These are phyloP conservation scores for Trypanosoma lewisi DNA, from an alignment of 208 protist genomes.

Conservation along the genomic window DNA sequence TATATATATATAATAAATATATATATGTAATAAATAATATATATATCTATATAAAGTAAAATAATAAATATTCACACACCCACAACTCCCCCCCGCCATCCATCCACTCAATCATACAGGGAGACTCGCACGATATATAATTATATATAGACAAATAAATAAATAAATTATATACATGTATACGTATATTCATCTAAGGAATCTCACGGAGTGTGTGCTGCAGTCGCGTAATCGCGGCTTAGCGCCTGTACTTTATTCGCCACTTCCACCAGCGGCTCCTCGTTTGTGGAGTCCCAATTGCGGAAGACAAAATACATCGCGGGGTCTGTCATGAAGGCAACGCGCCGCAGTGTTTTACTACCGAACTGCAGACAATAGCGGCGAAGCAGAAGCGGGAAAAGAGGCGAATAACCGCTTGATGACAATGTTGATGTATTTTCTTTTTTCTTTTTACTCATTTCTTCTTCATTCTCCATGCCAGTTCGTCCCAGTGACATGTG, in stretches of 20 bases:
- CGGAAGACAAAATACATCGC: constrained; percentile 20
- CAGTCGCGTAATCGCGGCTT: constrained; percentile 1
- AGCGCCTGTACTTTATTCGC: constrained; percentile 9
- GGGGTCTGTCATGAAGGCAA: constrained; percentile 23
- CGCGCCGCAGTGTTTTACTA: background rate
- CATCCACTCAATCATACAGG: background rate
- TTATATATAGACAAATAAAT: constrained; percentile 2
- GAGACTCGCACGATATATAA: background rate
- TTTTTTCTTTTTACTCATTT: background rate
- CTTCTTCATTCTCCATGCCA: background rate
- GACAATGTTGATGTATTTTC: background rate
- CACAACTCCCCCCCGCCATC: no score
- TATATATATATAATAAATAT: background rate
- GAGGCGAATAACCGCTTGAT: background rate
- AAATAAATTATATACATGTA: constrained; percentile 1
- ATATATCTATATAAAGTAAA: background rate
- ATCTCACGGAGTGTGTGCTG: background rate
- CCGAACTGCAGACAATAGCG: constrained; percentile 23
- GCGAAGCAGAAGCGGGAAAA: constrained; percentile 13
- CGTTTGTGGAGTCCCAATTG: constrained; percentile 7
- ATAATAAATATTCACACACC: background rate
- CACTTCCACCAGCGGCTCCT: constrained; percentile 11
- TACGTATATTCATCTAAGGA: background rate
- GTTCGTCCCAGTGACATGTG: background rate
- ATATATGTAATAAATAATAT: background rate